Conservation (phyloP, 129 eudicot species). For the Rutidosis leptorrhynchoides region DNA sequence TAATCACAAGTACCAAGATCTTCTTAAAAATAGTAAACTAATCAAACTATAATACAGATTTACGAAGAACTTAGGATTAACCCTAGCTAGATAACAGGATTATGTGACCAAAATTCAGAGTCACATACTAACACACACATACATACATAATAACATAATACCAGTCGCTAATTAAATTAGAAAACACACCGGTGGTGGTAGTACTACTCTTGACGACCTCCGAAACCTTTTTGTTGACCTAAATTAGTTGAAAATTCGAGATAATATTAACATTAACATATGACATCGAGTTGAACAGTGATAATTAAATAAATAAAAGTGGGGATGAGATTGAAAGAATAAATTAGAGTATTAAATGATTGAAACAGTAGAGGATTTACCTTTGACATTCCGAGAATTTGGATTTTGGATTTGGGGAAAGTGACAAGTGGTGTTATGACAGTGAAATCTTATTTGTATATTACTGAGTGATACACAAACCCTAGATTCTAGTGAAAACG, state of each 20-base stretch:
- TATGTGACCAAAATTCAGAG: not conserved
- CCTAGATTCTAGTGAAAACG: no score
- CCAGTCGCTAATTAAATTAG: not conserved
- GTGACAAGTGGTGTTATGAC: no score
- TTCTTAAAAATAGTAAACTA: no score
- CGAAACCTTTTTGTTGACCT: constrained; percentile 28
- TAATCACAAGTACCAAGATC: not conserved
- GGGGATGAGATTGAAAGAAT: not conserved
- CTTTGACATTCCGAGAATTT: not conserved
- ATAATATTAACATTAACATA: not conserved
- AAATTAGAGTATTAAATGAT: no score
- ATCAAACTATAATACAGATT: no score
- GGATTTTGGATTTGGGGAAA: not conserved
- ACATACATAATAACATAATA: not conserved
- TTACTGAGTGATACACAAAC: no score
- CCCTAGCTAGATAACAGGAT: not conserved
- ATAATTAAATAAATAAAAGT: no score
- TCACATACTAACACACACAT: not conserved
- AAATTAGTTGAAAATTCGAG: not conserved
- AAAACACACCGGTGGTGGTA: constrained; percentile 24
- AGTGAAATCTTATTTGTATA: no score
- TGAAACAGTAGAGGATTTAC: not conserved
- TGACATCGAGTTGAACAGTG: not conserved
- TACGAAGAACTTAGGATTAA: not conserved
- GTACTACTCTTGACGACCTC: constrained; percentile 27